Evolutionary conservation across 2,329 filamentous ascomycete species (phyloP).

Genomic region (Penicillium decumbens): DNA sequence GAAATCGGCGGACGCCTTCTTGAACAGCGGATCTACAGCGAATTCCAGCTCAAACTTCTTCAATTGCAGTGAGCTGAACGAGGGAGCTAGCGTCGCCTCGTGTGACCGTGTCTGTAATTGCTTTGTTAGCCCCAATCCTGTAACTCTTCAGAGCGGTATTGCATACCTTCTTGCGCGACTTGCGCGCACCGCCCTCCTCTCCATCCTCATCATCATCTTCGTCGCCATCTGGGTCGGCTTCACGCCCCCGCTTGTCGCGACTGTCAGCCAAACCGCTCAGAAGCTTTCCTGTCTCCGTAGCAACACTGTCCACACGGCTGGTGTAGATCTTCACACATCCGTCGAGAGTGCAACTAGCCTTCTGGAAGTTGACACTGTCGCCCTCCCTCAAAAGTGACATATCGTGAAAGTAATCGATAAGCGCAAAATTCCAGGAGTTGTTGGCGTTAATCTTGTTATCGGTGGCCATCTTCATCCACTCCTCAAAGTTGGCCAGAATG

Average conservation of each 20-base stretch:
- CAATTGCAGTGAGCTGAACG: conserved; percentile 80
- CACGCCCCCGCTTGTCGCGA: conserved; percentile 64
- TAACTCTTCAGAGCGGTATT: neutral
- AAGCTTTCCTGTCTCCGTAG: conserved; percentile 92
- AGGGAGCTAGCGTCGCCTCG: conserved; percentile 86
- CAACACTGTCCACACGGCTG: conserved; percentile 94
- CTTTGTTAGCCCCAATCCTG: neutral
- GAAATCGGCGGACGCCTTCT: conserved; percentile 96
- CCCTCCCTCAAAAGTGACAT: conserved; percentile 97
- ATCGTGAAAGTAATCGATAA: conserved; percentile 99
- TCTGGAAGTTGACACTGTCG: conserved; percentile 96
- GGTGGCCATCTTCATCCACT: conserved; percentile 99
- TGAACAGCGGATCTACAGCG: conserved; percentile 95
- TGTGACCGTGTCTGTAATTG: conserved; percentile 61
- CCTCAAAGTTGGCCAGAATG: conserved; percentile 95
- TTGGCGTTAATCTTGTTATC: conserved; percentile 98
- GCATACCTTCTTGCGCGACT: conserved; percentile 65
- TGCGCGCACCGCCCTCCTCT: conserved; percentile 48
- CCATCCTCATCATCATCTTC: conserved; percentile 62
- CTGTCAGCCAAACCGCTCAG: conserved; percentile 83
- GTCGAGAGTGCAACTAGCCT: conserved; percentile 93
- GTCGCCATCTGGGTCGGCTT: conserved; percentile 57
- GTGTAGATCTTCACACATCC: conserved; percentile 99
- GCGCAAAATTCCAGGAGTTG: conserved; percentile 99
- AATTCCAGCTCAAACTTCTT: conserved; percentile 99